Evolutionary conservation across 345 rosid genomes (phyloP), one percentile per base, ranked within the genome.

Genomic region (Populus euphratica): DNA sequence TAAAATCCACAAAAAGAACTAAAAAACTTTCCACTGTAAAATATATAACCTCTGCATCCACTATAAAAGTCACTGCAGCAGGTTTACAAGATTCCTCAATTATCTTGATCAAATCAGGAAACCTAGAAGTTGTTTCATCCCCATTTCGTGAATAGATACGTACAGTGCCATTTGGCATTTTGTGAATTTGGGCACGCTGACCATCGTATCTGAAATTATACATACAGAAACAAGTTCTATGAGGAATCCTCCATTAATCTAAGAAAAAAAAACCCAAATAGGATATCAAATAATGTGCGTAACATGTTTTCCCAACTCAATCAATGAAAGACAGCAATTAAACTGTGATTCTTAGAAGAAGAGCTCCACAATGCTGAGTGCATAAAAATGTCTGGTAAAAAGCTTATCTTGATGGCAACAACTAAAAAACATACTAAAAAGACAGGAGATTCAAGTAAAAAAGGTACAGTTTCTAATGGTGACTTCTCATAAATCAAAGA

Each of bases 121-220:
- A 94, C 80, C 85, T 87, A 59, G 88, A 79, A 4, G 98, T 90
- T 35, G 98, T 88, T 79, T 94, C 96, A 43, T 94, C 97, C 70
- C 98, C 98, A 79, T 92, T 92, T 69, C 94, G 89, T 85, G 98
- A 92, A 85, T 89, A 94, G 43, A 92, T 83, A 56, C 84, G 92
- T 33, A 92, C 75, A 61, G 85, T 80, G 77, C 93, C 93, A 88
- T 91, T 83, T 12, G 44, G 39, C 83, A 88, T 82, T 87, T 81
- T 85, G 86, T 92, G 96, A 79, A 94, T 91, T 85, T 94, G 98
- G 61, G 96, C 94, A 50, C 97, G 96, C 81, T 94, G 96, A 76
- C 97, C 98, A 81, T 92, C 98, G 81, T 91, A 94, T 73, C 98
- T 94, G 88, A 72, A 73, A 86, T 76, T 61, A 47, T 43, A 69